Base-by-base conservation (phyloP, 2,329 filamentous ascomycete genomes). In the Phialophora expanda region DNA sequence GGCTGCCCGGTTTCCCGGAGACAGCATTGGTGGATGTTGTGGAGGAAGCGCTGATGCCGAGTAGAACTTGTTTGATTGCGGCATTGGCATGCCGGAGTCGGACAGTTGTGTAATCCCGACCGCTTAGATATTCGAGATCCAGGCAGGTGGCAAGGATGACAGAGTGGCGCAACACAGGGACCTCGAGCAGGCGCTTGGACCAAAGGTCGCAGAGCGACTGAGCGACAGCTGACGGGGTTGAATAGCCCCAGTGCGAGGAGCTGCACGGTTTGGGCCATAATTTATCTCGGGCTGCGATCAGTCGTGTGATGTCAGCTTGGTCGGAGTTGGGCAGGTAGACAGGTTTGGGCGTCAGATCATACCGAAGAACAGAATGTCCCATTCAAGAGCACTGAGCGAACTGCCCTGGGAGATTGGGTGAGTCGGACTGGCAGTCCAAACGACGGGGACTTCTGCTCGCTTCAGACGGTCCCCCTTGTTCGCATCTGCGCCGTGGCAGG, bases 361-460 rank as follows among this genome's bases (percentile, higher is more conserved):
- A 55, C 53, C 53, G 53, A 55, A 55, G 53, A 32, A 30, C 1
- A 55, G 28, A 32, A 55, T 55, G 22, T 55, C 53, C 53, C 53
- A 55, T 11, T 55, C 53, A 7, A 55, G 12, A 9, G 53, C 17
- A n/a, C 53, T 55, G 8, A 55, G 28, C 5, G 53, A 55, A 11
- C 11, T 9, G 28, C 28, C 53, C 26, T n/a, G 53, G 28, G 3
- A 55, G 28, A 55, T 14, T 8, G 24, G 24, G n/a, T 6, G 34
- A 11, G 24, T 55, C 28, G 53, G 53, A 55, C 28, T 32, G 28
- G 14, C 8, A 4, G 12, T 55, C 53, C 11, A 20, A 11, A 34
- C 28, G 1, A 14, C 7, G 11, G 53, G 24, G 14, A 1, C 26
- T 11, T 11, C 26, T 20, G 24, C 14, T 17, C 11, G 53, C 53